Percentiles rank a stretch among this genome's conserved stretches.
These are phyloP conservation scores for Spergularia azorica DNA, from an alignment of 179 eudicot species.

Conservation along the genomic window DNA sequence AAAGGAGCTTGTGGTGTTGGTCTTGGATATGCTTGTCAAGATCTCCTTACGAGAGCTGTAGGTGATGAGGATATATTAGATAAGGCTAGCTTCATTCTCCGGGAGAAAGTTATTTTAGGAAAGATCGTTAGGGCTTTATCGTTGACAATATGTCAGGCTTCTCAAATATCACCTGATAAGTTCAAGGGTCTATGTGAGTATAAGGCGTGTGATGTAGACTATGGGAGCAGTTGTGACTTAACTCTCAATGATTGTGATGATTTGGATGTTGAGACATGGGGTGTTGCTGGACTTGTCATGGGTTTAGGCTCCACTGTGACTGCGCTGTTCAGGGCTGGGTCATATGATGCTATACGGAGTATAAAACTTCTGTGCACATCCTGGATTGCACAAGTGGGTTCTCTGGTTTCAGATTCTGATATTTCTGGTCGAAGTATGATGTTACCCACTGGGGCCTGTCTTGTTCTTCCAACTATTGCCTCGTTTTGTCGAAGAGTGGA, in stretches of 20 bases:
- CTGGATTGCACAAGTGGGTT: slow-evolving; percentile 50
- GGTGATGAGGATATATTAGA: slow-evolving; percentile 38
- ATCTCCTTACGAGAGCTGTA: slow-evolving; percentile 58
- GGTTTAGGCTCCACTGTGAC: slow-evolving; percentile 75
- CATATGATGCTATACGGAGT: slow-evolving; percentile 59
- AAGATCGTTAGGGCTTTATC: slow-evolving; percentile 57
- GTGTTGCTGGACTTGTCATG: slow-evolving; percentile 79
- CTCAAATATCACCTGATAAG: slow-evolving; percentile 42
- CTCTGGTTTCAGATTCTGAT: slow-evolving; percentile 28
- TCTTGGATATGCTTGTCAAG: slow-evolving; percentile 82
- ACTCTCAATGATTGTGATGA: slow-evolving; percentile 34
- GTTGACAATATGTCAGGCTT: slow-evolving; percentile 50
- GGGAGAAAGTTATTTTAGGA: slow-evolving; percentile 68
- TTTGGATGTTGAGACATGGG: slow-evolving; percentile 83
- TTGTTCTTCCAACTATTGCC: slow-evolving; percentile 66
- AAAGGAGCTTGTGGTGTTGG: slow-evolving; percentile 97
- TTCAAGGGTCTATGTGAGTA: slow-evolving; percentile 47
- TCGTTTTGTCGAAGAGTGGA: slow-evolving; percentile 78
- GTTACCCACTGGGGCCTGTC: slow-evolving; percentile 70
- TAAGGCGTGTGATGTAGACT: slow-evolving; percentile 43
- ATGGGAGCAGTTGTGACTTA: slow-evolving; percentile 29
- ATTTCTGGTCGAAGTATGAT: slow-evolving; percentile 26
- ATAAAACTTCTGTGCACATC: slow-evolving; percentile 64
- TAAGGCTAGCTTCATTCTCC: slow-evolving; percentile 39
- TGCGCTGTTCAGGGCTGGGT: slow-evolving; percentile 80